Base-by-base conservation (phyloP, 2,329 filamentous ascomycete genomes). In the Nemania sp. region DNA sequence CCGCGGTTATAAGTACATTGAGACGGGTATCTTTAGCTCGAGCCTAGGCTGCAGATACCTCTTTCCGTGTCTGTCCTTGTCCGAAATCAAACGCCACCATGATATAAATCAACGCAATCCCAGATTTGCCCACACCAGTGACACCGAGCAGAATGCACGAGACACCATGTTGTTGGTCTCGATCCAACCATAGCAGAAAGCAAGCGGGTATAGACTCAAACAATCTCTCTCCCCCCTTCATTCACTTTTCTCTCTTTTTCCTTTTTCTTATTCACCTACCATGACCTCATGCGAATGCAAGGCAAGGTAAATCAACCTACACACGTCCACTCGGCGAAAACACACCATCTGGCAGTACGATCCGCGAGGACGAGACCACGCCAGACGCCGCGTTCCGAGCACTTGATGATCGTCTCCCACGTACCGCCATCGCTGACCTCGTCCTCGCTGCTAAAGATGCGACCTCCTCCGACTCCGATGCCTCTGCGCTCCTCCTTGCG, bases 381-480 rank as follows among this genome's bases (percentile, higher is more conserved):
- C 90, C 90, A 95, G 14, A 86, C 81, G 2, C 90, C 90, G 57
- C 82, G 81, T 74, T 95, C 90, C 1, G 88, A 89, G 73, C 90
- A 91, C 75, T 95, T 95, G 74, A 95, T 92, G 43, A 93, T 91
- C 6, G 90, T 94, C 75, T 94, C 90, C 90, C 90, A 95, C 5
- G 83, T 86, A 34, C 86, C 89, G 15, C 88, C 89, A 61, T 91
- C 84, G 34, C 84, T 85, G 15, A 71, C 69, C 24, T 83, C 83
- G 48, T 88, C 86, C 2, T 79, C 78, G 2, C 68, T 70, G 20
- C 70, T 72, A 49, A 74, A 74, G 44, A 70, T 71, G 40, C 75
- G 77, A n/a, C n/a, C n/a, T 20, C 76, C 75, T 41, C 75, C 79
- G 23, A 65, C 56, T 1, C 65, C 64, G 23, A 60, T 56, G 12